Conservation (phyloP, 441 rosid genomes). For the Euphorbia schlechtendalii region DNA sequence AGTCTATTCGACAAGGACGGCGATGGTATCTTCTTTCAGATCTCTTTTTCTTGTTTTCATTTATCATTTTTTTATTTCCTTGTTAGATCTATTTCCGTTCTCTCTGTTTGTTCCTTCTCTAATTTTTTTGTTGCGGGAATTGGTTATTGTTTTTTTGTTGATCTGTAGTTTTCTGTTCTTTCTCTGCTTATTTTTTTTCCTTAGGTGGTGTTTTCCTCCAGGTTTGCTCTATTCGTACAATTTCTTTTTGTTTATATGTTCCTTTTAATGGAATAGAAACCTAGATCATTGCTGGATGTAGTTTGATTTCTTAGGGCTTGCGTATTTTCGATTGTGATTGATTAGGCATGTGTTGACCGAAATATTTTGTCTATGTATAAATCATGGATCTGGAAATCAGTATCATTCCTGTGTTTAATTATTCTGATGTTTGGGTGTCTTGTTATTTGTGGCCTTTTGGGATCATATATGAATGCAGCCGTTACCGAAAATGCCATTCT, state of each 20-base stretch:
- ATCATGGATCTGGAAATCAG: not conserved
- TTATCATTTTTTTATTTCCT: not conserved
- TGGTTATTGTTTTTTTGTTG: not conserved
- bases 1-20: constrained; percentile 91
- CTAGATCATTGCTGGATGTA: not conserved
- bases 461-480: not conserved
- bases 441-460: not conserved
- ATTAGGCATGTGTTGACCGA: not conserved
- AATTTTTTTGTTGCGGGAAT: not conserved
- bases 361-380: not conserved
- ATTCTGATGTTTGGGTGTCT: not conserved
- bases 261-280: not conserved
- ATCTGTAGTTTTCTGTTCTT: not conserved
- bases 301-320: not conserved
- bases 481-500: not conserved
- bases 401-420: not conserved
- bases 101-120: not conserved
- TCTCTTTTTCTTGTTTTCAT: not conserved
- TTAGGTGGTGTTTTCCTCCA: not conserved
- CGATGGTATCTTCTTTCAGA: constrained; percentile 43
- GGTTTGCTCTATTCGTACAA: not conserved
- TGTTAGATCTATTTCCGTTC: constrained; percentile 1
- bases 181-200: not conserved
- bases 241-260: not conserved
- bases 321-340: not conserved